A percentile compares a stretch with the other conserved stretches of the same genome.
phyloP scores from a whole-genome alignment of 768 basidiomycete species.

The Auriscalpium microsporum region DNA sequence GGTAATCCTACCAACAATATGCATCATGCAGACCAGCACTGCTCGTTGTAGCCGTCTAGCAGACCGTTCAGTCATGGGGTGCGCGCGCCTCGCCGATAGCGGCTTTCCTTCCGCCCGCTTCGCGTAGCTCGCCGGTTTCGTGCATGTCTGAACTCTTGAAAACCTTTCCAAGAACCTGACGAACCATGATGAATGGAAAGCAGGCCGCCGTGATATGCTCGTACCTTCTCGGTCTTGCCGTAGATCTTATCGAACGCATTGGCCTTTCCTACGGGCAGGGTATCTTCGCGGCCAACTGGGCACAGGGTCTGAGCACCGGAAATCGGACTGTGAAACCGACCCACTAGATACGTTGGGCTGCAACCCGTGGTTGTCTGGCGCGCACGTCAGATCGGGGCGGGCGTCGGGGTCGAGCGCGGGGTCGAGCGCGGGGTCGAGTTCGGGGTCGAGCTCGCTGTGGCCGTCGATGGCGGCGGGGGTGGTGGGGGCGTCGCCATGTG shows the following conservation, averaged over 20 bases:
- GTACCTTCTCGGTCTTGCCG: slow-evolving; percentile 52
- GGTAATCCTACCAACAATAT: too few species aligned
- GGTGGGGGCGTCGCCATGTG: slow-evolving; percentile 21
- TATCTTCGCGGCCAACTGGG: slow-evolving; percentile 16
- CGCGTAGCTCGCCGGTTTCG: slow-evolving; percentile 49
- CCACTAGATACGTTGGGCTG: not conserved
- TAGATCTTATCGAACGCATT: slow-evolving; percentile 43
- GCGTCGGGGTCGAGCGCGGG: too few species aligned
- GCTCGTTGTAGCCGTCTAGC: too few species aligned
- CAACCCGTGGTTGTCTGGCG: not conserved
- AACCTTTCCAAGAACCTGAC: slow-evolving; percentile 42
- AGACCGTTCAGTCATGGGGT: not conserved
- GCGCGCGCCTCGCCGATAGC: not conserved
- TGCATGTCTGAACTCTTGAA: slow-evolving; percentile 40
- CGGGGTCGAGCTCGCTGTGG: slow-evolving; percentile 14
- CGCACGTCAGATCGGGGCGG: not conserved
- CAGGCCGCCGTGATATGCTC: too few species aligned
- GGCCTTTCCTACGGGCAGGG: slow-evolving; percentile 33
- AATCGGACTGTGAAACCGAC: slow-evolving; percentile 26
- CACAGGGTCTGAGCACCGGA: slow-evolving; percentile 7
- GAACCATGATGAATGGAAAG: not conserved
- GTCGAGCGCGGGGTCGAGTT: too few species aligned
- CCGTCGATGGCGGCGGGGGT: slow-evolving; percentile 29
- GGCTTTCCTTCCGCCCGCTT: slow-evolving; percentile 36
- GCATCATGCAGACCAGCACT: too few species aligned